Evolutionary conservation across 371 early-diverging fungal genomes (phyloP), one percentile per base, ranked within the genome.

Genomic region (Mucor plumbeus): DNA sequence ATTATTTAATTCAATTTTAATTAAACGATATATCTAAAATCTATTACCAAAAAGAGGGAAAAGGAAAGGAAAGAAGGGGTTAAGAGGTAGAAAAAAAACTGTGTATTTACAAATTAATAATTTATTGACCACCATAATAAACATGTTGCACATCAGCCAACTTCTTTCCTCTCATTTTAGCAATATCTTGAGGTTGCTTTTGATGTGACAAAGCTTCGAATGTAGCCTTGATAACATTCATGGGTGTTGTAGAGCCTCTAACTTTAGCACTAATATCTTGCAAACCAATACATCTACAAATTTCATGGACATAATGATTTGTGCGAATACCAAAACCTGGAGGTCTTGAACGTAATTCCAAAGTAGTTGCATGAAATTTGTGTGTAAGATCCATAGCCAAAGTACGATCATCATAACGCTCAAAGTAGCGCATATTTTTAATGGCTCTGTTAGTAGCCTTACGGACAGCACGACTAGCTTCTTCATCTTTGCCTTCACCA

Each of bases 201-300:
- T 99, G 99, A 40, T 82, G 75, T 53, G 81, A 75, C n/a, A 99
- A 78, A 6, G 99, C 99, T 77, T 91, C 94, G 75, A 99, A 96
- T 6, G 95, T 92, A 19, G 92, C 95, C 86, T 99, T 97, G 82
- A 97, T 90, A 31, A 99, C 98, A 77, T 99, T 99, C 93, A 99
- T 94, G 10, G 97, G 96, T 76, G 96, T 97, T 48, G 88, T 85
- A 15, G 96, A 95, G 5, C 99, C 99, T 71, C 87, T 81, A 34
- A 97, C 92, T 79, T 98, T 99, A 64, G 91, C 94, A 59, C 92
- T 87, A 68, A 99, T 69, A 82, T 99, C 99, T 66, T 90, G 83
- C 72, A 98, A 93, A 39, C 99, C 99, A 39, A 94, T 81, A 76
- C 96, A 96, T 67, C 94, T 87, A 77, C 95, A 96, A 64, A 99